A percentile compares a stretch with the other conserved stretches of the same genome.
Conservation (phyloP, 208 protist species). For the Leishmania braziliensis region DNA sequence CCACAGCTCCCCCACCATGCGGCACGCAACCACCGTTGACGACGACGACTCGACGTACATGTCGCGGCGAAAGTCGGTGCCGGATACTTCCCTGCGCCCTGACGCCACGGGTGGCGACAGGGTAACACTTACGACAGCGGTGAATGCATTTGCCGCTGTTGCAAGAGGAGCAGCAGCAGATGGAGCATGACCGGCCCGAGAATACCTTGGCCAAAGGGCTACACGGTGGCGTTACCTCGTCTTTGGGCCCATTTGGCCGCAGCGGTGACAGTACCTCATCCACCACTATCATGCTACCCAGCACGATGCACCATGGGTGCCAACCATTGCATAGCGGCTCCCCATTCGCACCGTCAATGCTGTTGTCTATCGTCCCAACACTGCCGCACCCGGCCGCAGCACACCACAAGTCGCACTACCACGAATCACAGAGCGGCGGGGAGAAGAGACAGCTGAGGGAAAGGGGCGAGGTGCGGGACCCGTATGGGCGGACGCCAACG, state of each 20-base stretch:
- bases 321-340: not conserved
- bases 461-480: constrained; percentile 10
- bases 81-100: not conserved
- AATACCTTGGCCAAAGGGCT: not conserved
- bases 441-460: constrained; percentile 14
- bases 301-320: not conserved
- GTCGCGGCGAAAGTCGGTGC: not conserved
- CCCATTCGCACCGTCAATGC: not conserved
- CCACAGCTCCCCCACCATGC: constrained; percentile 24
- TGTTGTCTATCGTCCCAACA: not conserved
- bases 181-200: not conserved
- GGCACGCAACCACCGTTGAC: constrained; percentile 23
- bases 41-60: constrained; percentile 24
- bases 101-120: not conserved
- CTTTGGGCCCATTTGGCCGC: not conserved
- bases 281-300: not conserved
- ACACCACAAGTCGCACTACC: not conserved
- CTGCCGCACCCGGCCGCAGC: not conserved
- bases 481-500: not conserved
- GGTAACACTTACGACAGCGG: not conserved
- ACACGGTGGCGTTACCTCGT: not conserved
- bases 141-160: not conserved
- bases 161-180: not conserved
- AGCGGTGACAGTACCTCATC: not conserved
- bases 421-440: not conserved